Evolutionary conservation across 805 yeast genomes (phyloP), one percentile per base, ranked within the genome.

Genomic region (Candida quercuum): DNA sequence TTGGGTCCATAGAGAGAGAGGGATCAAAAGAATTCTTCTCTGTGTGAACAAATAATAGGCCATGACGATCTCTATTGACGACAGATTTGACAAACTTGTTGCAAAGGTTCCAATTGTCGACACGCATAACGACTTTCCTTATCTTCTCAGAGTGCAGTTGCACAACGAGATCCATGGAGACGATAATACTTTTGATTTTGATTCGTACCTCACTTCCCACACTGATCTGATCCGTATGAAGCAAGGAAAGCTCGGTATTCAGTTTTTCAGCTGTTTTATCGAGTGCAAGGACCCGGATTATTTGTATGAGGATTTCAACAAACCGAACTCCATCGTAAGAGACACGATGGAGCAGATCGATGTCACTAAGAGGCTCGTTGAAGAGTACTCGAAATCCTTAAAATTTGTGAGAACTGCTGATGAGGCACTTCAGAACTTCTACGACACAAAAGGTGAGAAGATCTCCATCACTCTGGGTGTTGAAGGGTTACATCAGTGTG

Each of bases 321-420:
- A 53, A 40, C 57, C 67, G 22, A 68, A 63, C 40, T 52, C 59
- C 29, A 66, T 66, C 4, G 78, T 74, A 3, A 55, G 78, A 42
- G 78, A 73, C 49, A 72, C 78, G 1, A 34, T 74, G 43, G 80
- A 74, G 45, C 77, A 71, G 47, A 70, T 74, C 29, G 80, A 74
- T 49, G 70, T 72, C 6, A 62, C 67, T 5, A 65, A 66, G 44
- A 56, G 78, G 42, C 48, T 73, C 21, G 68, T 69, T 3, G 56
- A 59, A 5, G 64, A 62, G 39, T 69, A 69, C 45, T 58, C 71
- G 0, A 52, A 57, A 4, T 52, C 60, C 19, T 49, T 74, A 46
- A 54, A 57, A 26, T 63, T 69, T 48, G 76, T 72, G 12, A 41
- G 43, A 21, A 63, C 56, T 14, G 60, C 74, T 1, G 60, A 59